Evolutionary conservation across 1,139 yeast species (phyloP).

Genomic region (Diutina siamensis): DNA sequence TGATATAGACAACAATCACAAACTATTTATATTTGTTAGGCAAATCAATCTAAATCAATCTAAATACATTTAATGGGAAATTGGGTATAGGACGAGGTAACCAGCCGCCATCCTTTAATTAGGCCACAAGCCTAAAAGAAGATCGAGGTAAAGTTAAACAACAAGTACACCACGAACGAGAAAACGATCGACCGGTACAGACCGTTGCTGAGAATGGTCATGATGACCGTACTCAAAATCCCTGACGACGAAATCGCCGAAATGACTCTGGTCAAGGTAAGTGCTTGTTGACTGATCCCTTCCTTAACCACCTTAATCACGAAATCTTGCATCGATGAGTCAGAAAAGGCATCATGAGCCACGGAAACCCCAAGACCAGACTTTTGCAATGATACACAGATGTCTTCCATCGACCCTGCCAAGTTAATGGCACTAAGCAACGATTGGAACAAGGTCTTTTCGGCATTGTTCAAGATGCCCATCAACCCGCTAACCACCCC

Average conservation of each 20-base stretch:
- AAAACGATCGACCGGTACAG: background rate
- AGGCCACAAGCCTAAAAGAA: no score
- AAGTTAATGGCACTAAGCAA: slow-evolving; percentile 5
- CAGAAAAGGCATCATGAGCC: background rate
- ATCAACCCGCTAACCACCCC: background rate
- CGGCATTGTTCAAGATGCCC: slow-evolving; percentile 3
- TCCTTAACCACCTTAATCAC: background rate
- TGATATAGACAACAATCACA: slow-evolving; percentile 35
- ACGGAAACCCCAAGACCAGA: slow-evolving; percentile 3
- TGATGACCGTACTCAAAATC: background rate
- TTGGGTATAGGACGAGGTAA: background rate
- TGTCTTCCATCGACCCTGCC: slow-evolving; percentile 3
- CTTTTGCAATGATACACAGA: slow-evolving; percentile 5
- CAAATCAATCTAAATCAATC: background rate
- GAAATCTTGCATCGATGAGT: background rate
- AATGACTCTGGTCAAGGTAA: background rate
- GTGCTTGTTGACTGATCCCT: background rate
- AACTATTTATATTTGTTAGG: background rate
- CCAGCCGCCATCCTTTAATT: background rate
- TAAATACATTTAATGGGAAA: no score
- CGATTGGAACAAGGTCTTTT: background rate
- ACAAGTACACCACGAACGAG: slow-evolving; percentile 4
- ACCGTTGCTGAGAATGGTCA: background rate
- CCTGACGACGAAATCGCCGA: background rate
- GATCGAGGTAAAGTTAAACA: slow-evolving; percentile 3